A percentile compares a stretch with the other conserved stretches of the same genome.
Conservation (phyloP, 2,329 filamentous ascomycete genomes). For the Fusarium pseudonygamai region DNA sequence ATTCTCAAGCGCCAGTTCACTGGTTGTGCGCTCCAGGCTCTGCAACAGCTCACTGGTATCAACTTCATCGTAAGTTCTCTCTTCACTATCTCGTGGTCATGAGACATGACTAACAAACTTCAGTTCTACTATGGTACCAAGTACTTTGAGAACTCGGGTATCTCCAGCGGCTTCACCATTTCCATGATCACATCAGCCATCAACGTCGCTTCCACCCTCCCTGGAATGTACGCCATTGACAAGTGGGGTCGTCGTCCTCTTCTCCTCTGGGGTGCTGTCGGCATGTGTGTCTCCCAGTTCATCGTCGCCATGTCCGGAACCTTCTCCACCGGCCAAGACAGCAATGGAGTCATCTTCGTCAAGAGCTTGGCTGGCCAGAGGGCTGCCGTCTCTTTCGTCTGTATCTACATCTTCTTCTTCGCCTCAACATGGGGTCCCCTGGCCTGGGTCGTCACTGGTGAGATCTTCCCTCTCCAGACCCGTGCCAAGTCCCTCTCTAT, state of each 20-base stretch:
- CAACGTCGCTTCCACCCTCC: slow-evolving; percentile 51
- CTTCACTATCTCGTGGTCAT: not conserved
- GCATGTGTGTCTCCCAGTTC: slow-evolving; percentile 70
- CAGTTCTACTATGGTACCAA: slow-evolving; percentile 53
- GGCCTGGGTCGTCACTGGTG: slow-evolving; percentile 57
- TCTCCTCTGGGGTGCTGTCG: slow-evolving; percentile 69
- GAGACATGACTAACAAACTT: slow-evolving; percentile 14
- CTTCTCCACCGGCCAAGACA: slow-evolving; percentile 61
- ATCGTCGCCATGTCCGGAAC: slow-evolving; percentile 69
- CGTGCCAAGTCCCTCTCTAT: slow-evolving; percentile 73
- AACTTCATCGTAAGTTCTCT: not conserved
- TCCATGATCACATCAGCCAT: slow-evolving; percentile 53
- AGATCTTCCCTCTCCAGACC: slow-evolving; percentile 70
- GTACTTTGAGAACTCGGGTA: slow-evolving; percentile 52
- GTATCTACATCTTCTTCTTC: slow-evolving; percentile 81
- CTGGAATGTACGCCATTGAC: slow-evolving; percentile 51
- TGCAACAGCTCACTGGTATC: slow-evolving; percentile 47
- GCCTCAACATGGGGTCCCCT: slow-evolving; percentile 73
- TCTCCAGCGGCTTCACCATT: slow-evolving; percentile 50
- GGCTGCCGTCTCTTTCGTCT: slow-evolving; percentile 69
- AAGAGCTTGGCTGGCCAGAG: slow-evolving; percentile 63
- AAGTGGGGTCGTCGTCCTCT: slow-evolving; percentile 62
- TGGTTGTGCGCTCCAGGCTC: slow-evolving; percentile 71
- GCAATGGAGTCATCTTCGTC: slow-evolving; percentile 59
- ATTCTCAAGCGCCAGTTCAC: slow-evolving; percentile 70